These are phyloP conservation scores for Polychytrium aggregatum DNA, from an alignment of 192 early-diverging fungal species.

Conservation along the genomic window DNA sequence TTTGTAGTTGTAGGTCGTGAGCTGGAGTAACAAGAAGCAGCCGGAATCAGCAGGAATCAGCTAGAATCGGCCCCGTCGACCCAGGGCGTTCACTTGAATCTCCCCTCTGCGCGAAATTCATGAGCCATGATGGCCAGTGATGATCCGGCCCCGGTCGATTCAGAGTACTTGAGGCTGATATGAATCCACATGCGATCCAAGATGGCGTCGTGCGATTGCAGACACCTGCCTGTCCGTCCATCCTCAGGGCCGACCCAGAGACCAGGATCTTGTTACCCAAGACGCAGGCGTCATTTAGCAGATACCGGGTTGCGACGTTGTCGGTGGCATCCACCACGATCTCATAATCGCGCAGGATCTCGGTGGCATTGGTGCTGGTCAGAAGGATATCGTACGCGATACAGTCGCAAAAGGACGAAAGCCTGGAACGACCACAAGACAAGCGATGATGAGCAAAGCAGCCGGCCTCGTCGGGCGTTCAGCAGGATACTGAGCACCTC, in stretches of 20 bases:
- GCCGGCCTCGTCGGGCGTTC: no score
- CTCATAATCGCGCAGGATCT: constrained; percentile 54
- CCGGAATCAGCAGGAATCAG: no score
- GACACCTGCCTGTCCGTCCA: constrained; percentile 79
- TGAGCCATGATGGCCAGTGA: no score
- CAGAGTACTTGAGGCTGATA: no score
- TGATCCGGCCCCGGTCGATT: no score
- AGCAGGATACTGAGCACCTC: no score
- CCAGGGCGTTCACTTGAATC: no score
- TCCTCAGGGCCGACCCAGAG: constrained; percentile 76
- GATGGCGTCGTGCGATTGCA: no score
- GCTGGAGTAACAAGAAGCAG: constrained; percentile 12
- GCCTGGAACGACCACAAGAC: constrained; percentile 31
- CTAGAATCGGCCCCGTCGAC: no score
- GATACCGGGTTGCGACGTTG: constrained; percentile 90
- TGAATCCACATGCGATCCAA: no score
- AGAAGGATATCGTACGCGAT: constrained; percentile 58
- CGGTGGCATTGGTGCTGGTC: constrained; percentile 71
- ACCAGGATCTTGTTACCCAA: constrained; percentile 70
- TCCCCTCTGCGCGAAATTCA: no score
- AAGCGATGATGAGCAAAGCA: no score
- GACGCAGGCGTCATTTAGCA: constrained; percentile 90
- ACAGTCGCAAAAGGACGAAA: constrained; percentile 57
- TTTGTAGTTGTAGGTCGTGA: constrained; percentile 87
- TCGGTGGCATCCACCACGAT: constrained; percentile 86